phyloP scores from a whole-genome alignment of 1,139 yeast species.

The Geotrichum citri-aurantii region DNA sequence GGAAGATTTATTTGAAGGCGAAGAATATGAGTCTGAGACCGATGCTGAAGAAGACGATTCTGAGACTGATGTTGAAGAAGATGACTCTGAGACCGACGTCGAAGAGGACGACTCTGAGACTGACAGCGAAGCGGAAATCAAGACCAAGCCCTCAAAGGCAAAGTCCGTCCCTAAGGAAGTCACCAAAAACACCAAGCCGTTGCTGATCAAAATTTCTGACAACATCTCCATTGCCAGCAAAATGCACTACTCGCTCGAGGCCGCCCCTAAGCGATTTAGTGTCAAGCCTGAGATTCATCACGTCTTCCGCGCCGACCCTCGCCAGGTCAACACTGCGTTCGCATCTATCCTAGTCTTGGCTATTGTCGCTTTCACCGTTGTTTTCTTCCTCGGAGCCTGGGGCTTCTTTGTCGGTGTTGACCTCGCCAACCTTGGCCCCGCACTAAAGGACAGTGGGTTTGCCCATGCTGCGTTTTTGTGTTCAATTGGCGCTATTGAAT shows the following conservation, averaged over 20 bases:
- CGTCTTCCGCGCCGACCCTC: constrained; percentile 53
- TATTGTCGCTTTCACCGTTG: constrained; percentile 45
- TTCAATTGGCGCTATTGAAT: constrained; percentile 55
- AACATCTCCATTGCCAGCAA: constrained; percentile 6
- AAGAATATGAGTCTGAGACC: not conserved
- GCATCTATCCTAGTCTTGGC: constrained; percentile 49
- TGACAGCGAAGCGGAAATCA: not conserved
- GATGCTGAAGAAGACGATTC: not conserved
- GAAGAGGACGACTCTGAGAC: constrained; percentile 5
- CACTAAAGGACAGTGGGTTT: constrained; percentile 36
- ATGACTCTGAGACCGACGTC: constrained; percentile 2
- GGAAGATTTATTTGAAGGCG: constrained; percentile 1
- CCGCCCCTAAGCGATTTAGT: constrained; percentile 20
- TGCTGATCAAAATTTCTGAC: constrained; percentile 5
- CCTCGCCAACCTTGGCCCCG: constrained; percentile 22
- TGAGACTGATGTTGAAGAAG: constrained; percentile 1
- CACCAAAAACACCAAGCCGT: constrained; percentile 1
- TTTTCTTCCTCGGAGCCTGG: constrained; percentile 26
- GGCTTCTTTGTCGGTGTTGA: constrained; percentile 22
- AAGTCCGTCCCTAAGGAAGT: not conserved
- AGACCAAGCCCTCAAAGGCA: not conserved
- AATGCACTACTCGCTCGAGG: constrained; percentile 3
- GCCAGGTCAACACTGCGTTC: constrained; percentile 39
- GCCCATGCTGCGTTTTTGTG: constrained; percentile 44
- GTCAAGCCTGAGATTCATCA: constrained; percentile 62